A percentile compares a stretch with the other conserved stretches of the same genome.
These are phyloP conservation scores for Chloroidium sp. DNA, from an alignment of 163 green algal species.

Conservation along the genomic window DNA sequence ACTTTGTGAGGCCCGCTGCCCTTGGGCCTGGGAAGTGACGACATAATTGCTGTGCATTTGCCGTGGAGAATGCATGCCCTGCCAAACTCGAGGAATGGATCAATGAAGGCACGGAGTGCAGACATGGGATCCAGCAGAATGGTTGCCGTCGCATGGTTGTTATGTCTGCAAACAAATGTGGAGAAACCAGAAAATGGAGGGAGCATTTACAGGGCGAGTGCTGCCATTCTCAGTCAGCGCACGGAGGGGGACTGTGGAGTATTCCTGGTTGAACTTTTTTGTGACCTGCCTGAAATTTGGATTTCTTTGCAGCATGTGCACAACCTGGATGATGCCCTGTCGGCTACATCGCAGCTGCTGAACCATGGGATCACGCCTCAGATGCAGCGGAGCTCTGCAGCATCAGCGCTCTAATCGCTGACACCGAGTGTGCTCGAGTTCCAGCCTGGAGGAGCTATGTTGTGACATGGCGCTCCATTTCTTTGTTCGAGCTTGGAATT, in stretches of 20 bases:
- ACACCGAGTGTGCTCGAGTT: neutral
- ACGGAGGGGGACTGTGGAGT: too few relatives aligned
- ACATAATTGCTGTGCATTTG: neutral
- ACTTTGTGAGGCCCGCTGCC: neutral
- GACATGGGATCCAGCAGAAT: neutral
- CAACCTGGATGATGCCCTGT: constrained; percentile 34
- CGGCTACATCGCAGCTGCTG: constrained; percentile 18
- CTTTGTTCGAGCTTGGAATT: too few relatives aligned
- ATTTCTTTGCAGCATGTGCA: constrained; percentile 37
- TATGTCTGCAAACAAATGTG: neutral
- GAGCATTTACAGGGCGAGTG: too few relatives aligned
- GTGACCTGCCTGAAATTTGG: too few relatives aligned
- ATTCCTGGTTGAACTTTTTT: too few relatives aligned
- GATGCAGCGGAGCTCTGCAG: neutral
- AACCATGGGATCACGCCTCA: neutral
- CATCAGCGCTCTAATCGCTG: neutral
- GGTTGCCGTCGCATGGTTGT: neutral
- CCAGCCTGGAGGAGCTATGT: neutral
- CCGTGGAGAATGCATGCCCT: neutral
- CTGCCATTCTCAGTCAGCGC: too few relatives aligned
- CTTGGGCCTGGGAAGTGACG: neutral
- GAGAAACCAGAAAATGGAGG: neutral
- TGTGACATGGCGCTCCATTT: too few relatives aligned
- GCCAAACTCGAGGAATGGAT: neutral
- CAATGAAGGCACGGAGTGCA: neutral